Percentiles rank a stretch among this genome's conserved stretches.
phyloP scores from a whole-genome alignment of 2,329 filamentous ascomycete genomes.

The Chaetomiaceae sp. region DNA sequence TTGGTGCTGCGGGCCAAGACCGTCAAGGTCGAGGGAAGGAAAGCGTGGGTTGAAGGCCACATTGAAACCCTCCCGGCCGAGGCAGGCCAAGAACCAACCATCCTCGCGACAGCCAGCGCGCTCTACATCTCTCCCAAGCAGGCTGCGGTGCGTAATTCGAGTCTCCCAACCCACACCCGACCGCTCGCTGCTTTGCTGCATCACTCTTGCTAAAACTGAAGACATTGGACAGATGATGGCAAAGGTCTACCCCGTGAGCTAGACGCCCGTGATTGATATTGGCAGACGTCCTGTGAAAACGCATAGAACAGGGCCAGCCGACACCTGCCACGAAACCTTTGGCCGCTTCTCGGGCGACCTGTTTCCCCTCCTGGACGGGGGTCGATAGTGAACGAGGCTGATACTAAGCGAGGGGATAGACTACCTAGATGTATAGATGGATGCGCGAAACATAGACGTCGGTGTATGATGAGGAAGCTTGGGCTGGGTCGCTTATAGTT shows the following conservation, averaged over 20 bases:
- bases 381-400: too few species aligned
- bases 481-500: too few species aligned
- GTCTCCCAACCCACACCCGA: neutral
- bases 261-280: conserved; percentile 1
- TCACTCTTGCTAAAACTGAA: conserved; percentile 8
- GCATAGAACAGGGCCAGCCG: too few species aligned
- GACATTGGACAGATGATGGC: conserved; percentile 31
- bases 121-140: conserved; percentile 86
- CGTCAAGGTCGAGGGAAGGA: conserved; percentile 81
- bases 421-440: too few species aligned
- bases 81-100: conserved; percentile 57
- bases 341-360: too few species aligned
- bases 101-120: conserved; percentile 77
- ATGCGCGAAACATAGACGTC: too few species aligned
- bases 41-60: conserved; percentile 87
- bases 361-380: too few species aligned
- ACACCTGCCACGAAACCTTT: too few species aligned
- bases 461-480: too few species aligned
- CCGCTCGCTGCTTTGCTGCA: neutral
- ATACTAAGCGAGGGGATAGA: too few species aligned
- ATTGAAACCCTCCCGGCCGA: conserved; percentile 70
- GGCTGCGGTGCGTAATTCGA: conserved; percentile 59
- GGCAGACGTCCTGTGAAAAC: too few species aligned
- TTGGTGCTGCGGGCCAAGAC: conserved; percentile 77
- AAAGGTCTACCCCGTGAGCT: conserved; percentile 35